A percentile compares a stretch with the other conserved stretches of the same genome.
phyloP scores from a whole-genome alignment of 805 yeast species.

The Komagataella mondaviorum region DNA sequence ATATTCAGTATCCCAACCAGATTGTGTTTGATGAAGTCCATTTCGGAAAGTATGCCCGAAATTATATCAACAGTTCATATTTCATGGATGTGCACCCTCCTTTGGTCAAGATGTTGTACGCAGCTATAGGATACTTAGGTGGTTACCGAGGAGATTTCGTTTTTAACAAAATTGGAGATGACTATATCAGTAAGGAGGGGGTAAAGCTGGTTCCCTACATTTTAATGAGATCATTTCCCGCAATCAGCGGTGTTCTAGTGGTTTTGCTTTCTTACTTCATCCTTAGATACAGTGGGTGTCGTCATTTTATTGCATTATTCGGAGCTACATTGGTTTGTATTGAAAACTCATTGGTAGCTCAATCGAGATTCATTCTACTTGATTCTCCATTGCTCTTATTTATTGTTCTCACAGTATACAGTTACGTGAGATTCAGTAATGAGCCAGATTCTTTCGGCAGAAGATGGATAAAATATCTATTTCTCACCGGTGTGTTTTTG shows the following conservation, averaged over 20 bases:
- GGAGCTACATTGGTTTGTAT: conserved; percentile 39
- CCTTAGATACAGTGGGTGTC: conserved; percentile 40
- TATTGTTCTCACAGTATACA: conserved; percentile 33
- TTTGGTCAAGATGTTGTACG: conserved; percentile 44
- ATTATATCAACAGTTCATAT: conserved; percentile 42
- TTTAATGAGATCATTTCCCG: conserved; percentile 44
- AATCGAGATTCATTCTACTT: conserved; percentile 37
- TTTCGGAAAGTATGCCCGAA: conserved; percentile 22
- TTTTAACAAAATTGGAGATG: conserved; percentile 30
- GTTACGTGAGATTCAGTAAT: conserved; percentile 34
- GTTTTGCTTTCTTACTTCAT: conserved; percentile 40
- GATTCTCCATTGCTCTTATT: conserved; percentile 32
- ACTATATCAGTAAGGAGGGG: conserved; percentile 16
- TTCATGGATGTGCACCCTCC: conserved; percentile 71
- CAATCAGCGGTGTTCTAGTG: conserved; percentile 37
- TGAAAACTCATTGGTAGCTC: conserved; percentile 55
- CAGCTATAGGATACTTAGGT: conserved; percentile 33
- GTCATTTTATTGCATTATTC: conserved; percentile 31
- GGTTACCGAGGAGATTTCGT: conserved; percentile 38
- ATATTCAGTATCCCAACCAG: conserved; percentile 20
- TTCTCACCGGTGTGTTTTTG: conserved; percentile 31
- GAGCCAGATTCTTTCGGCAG: conserved; percentile 22
- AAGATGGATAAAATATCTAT: conserved; percentile 39
- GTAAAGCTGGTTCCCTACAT: conserved; percentile 24
- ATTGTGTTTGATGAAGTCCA: conserved; percentile 37